Conservation (phyloP, 2,329 filamentous ascomycete species). For the Cladosporium halotolerans region DNA sequence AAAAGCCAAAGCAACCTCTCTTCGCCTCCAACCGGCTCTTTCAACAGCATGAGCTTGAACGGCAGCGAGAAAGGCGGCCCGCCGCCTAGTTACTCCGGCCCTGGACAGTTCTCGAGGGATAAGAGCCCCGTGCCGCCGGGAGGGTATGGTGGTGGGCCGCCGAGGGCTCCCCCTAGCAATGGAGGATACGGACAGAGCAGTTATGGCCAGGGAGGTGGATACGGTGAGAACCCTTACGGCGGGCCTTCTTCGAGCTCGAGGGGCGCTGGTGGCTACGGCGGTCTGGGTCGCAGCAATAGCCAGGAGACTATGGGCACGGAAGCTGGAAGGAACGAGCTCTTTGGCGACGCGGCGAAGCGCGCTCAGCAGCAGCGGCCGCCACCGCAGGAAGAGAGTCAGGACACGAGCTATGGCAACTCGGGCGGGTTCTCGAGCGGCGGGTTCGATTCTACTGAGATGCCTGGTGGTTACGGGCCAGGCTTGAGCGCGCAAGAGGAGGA, state of each 20-base stretch:
- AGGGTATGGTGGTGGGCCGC: conserved; percentile 36
- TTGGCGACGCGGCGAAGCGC: conserved; percentile 51
- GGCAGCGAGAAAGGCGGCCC: conserved; percentile 24
- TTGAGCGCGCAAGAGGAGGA: conserved; percentile 76
- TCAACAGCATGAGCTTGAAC: conserved; percentile 25
- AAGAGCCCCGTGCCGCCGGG: conserved; percentile 41
- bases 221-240: conserved; percentile 50
- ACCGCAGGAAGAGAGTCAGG: conserved; percentile 13
- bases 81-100: conserved; percentile 30
- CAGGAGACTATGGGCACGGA: conserved; percentile 47
- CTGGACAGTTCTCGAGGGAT: conserved; percentile 28
- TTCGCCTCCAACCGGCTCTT: conserved; percentile 26
- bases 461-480: conserved; percentile 47
- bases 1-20: conserved; percentile 17
- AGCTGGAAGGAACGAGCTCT: conserved; percentile 57
- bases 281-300: conserved; percentile 45
- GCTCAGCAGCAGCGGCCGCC: conserved; percentile 39
- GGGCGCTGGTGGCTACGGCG: conserved; percentile 49
- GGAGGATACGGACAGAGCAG: conserved; percentile 18
- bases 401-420: conserved; percentile 28
- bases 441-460: conserved; percentile 24
- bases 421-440: conserved; percentile 22
- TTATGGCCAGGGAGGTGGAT: conserved; percentile 42
- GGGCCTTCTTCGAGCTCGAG: conserved; percentile 16
- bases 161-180: conserved; percentile 17